Percentiles rank a stretch among this genome's conserved stretches.
These are phyloP conservation scores for Gautieria morchelliformis DNA, from an alignment of 768 basidiomycete species.

Conservation along the genomic window DNA sequence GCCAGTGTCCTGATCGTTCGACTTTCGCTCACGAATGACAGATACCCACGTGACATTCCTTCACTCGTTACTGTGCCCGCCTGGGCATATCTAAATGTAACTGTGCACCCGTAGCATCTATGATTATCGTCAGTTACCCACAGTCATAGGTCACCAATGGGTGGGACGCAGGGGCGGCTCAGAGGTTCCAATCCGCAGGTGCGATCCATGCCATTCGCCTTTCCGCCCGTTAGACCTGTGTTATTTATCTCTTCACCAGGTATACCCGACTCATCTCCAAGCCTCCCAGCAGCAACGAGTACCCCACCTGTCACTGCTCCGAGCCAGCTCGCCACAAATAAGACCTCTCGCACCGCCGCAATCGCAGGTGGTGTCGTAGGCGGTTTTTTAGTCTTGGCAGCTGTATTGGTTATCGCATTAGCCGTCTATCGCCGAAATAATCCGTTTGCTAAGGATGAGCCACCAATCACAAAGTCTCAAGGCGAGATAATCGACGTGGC, in stretches of 20 bases:
- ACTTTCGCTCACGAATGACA: conserved; percentile 11
- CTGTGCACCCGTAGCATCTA: conserved; percentile 19
- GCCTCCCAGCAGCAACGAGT: too few relatives aligned
- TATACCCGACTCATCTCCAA: too few relatives aligned
- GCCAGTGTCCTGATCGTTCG: neutral
- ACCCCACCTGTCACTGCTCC: neutral
- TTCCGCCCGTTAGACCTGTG: too few relatives aligned
- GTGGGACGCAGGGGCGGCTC: too few relatives aligned
- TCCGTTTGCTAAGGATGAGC: neutral
- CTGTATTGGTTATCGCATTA: conserved; percentile 1
- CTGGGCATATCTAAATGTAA: conserved; percentile 54
- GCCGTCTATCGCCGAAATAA: conserved; percentile 20
- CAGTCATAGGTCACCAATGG: too few relatives aligned
- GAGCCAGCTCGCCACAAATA: conserved; percentile 11
- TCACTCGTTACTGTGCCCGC: conserved; percentile 40
- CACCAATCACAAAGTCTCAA: conserved; percentile 1
- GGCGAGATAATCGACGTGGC: neutral
- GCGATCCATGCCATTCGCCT: too few relatives aligned
- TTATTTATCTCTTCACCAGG: too few relatives aligned
- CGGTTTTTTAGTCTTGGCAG: conserved; percentile 16
- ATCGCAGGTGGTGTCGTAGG: conserved; percentile 61
- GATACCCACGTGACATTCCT: conserved; percentile 43
- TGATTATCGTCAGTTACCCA: neutral
- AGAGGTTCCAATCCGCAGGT: too few relatives aligned
- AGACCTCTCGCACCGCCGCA: conserved; percentile 35